A percentile compares a stretch with the other conserved stretches of the same genome.
phyloP scores from a whole-genome alignment of 164 flowering plant species.

The Sedum album region DNA sequence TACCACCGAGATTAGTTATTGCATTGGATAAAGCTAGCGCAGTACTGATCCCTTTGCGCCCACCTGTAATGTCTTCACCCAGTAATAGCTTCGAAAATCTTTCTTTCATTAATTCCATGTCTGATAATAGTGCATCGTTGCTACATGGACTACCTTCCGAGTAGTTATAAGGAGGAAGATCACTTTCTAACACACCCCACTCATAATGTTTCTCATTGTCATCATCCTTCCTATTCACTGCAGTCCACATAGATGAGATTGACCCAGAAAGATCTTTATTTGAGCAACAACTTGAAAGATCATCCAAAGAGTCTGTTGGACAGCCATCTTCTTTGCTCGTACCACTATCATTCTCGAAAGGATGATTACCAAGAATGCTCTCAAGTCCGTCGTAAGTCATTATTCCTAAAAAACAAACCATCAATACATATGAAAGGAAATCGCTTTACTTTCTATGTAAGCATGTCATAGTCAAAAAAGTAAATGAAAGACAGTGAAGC shows the following conservation, averaged over 20 bases:
- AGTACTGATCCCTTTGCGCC: conserved; percentile 49
- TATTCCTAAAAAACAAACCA: conserved; percentile 38
- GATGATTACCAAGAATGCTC: conserved; percentile 50
- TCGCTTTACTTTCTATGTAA: background rate
- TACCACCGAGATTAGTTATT: conserved; percentile 80
- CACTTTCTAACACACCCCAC: conserved; percentile 39
- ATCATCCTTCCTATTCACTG: conserved; percentile 34
- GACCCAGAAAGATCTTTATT: conserved; percentile 78
- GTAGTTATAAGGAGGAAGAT: conserved; percentile 23
- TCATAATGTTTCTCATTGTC: conserved; percentile 34
- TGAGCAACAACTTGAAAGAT: conserved; percentile 69
- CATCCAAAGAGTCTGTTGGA: conserved; percentile 58
- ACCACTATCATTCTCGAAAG: conserved; percentile 55
- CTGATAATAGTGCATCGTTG: conserved; percentile 28
- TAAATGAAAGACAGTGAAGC: background rate
- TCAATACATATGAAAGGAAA: background rate
- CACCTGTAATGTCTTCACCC: conserved; percentile 91
- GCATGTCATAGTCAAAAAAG: background rate
- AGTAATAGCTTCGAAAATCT: conserved; percentile 69
- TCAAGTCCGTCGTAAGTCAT: conserved; percentile 83
- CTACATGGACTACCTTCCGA: conserved; percentile 31
- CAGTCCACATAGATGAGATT: conserved; percentile 56
- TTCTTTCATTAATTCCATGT: conserved; percentile 78
- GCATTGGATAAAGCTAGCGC: conserved; percentile 87
- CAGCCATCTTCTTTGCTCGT: conserved; percentile 65